Percentiles rank a stretch among this genome's conserved stretches.
phyloP scores from a whole-genome alignment of 2,329 filamentous ascomycete genomes.

The Aspergillus arachidicola region DNA sequence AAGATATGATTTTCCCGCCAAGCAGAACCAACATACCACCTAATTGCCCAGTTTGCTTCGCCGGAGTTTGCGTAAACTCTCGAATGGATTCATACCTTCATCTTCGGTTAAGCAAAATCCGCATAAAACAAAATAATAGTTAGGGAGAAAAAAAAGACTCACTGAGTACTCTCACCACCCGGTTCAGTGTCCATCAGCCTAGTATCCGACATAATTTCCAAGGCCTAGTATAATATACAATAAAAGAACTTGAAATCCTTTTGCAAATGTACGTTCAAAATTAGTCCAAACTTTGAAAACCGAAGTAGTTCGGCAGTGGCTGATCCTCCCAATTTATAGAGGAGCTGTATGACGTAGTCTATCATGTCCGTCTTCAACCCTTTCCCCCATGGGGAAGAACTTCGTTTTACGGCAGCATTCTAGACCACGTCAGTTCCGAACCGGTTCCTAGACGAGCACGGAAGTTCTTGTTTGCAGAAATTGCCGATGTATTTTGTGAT shows the following conservation, averaged over 20 bases:
- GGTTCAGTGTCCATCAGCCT: constrained; percentile 61
- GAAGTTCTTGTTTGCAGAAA: not conserved
- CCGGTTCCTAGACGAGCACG: no score
- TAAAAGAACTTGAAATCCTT: not conserved
- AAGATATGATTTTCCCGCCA: not conserved
- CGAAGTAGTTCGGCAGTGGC: not conserved
- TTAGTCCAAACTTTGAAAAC: not conserved
- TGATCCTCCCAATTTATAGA: not conserved
- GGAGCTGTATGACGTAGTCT: constrained; percentile 16
- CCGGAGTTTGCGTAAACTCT: constrained; percentile 51
- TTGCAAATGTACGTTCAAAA: not conserved
- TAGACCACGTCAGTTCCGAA: not conserved
- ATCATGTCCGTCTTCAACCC: not conserved
- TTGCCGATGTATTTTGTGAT: not conserved
- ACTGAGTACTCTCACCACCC: constrained; percentile 64
- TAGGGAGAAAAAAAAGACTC: constrained; percentile 21
- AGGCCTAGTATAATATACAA: not conserved
- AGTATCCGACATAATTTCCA: constrained; percentile 49
- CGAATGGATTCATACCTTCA: constrained; percentile 61
- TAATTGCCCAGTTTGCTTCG: constrained; percentile 60
- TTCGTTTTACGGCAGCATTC: constrained; percentile 5
- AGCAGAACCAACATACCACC: constrained; percentile 45
- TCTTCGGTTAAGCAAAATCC: no score
- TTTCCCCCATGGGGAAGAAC: not conserved
- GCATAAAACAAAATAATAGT: no score